A percentile compares a stretch with the other conserved stretches of the same genome.
These are phyloP conservation scores for Nakazawaea pomicola DNA, from an alignment of 805 yeast genomes.

Conservation along the genomic window DNA sequence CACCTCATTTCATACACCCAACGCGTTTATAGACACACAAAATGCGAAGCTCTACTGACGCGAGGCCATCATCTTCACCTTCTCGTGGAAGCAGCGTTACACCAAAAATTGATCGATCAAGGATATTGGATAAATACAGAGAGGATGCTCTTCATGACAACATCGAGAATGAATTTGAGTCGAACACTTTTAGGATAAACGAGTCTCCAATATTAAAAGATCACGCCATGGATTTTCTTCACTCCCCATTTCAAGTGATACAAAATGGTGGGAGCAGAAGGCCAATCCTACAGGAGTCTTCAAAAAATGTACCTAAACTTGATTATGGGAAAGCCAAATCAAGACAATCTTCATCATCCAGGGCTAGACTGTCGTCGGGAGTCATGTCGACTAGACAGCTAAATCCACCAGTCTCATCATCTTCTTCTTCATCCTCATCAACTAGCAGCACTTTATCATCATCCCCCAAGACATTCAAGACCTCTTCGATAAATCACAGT, in stretches of 20 bases:
- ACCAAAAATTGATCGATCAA: background rate
- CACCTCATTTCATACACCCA: too few relatives aligned
- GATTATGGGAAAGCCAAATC: background rate
- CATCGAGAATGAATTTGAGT: slow-evolving; percentile 8
- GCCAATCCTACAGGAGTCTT: background rate
- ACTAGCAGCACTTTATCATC: background rate
- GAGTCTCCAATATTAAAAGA: slow-evolving; percentile 7
- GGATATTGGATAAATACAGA: slow-evolving; percentile 3
- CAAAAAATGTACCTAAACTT: background rate
- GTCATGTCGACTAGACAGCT: background rate
- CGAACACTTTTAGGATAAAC: background rate
- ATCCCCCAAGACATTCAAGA: background rate
- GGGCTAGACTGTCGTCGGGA: background rate
- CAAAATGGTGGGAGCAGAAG: background rate
- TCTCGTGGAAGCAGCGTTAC: background rate
- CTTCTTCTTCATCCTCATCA: slow-evolving; percentile 3
- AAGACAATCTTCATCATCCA: background rate
- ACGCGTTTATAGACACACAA: background rate
- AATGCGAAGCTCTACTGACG: background rate
- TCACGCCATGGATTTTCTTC: slow-evolving; percentile 4
- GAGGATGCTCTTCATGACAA: slow-evolving; percentile 1
- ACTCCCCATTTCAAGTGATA: slow-evolving; percentile 7
- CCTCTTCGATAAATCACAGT: background rate
- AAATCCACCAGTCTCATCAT: background rate
- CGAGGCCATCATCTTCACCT: background rate